Percentiles rank a stretch among this genome's conserved stretches.
Conservation (phyloP, 2,329 filamentous ascomycete species). For the Aspergillus candidus region DNA sequence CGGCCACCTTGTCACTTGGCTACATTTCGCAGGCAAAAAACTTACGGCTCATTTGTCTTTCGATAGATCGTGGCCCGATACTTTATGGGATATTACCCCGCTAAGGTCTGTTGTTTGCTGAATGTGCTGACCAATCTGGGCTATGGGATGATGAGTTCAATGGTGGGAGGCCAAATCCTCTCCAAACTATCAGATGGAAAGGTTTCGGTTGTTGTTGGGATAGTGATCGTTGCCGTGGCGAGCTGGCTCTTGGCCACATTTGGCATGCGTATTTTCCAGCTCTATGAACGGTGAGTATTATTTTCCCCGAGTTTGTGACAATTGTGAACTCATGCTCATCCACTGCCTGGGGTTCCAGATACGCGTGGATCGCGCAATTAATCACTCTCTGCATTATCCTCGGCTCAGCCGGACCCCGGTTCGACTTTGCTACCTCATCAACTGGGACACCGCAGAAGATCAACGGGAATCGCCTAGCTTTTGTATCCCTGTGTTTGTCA, state of each 20-base stretch:
- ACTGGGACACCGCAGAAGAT: slow-evolving; percentile 21
- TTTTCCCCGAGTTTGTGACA: not conserved
- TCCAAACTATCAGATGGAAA: slow-evolving; percentile 35
- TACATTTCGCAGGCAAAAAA: not conserved
- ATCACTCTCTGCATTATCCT: slow-evolving; percentile 37
- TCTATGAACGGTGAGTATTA: slow-evolving; percentile 36
- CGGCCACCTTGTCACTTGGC: not conserved
- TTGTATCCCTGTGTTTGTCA: slow-evolving; percentile 34
- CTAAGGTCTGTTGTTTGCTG: slow-evolving; percentile 34
- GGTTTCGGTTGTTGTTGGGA: slow-evolving; percentile 36
- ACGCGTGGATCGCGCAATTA: slow-evolving; percentile 38
- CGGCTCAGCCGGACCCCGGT: slow-evolving; percentile 33
- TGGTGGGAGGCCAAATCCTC: slow-evolving; percentile 41
- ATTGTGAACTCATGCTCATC: not conserved
- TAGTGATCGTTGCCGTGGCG: slow-evolving; percentile 31
- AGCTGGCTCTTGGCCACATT: slow-evolving; percentile 35
- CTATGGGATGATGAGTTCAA: slow-evolving; percentile 39
- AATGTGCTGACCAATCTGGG: slow-evolving; percentile 41
- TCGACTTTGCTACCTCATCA: slow-evolving; percentile 28
- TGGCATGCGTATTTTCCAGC: slow-evolving; percentile 38
- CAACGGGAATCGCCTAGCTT: slow-evolving; percentile 33
- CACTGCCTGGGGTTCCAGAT: slow-evolving; percentile 14
- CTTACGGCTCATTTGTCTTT: slow-evolving; percentile 8
- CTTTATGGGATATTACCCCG: slow-evolving; percentile 41
- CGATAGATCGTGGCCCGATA: slow-evolving; percentile 36